Conservation (phyloP, 1,284 basidiomycete genomes). For the Heliocybe sulcata region DNA sequence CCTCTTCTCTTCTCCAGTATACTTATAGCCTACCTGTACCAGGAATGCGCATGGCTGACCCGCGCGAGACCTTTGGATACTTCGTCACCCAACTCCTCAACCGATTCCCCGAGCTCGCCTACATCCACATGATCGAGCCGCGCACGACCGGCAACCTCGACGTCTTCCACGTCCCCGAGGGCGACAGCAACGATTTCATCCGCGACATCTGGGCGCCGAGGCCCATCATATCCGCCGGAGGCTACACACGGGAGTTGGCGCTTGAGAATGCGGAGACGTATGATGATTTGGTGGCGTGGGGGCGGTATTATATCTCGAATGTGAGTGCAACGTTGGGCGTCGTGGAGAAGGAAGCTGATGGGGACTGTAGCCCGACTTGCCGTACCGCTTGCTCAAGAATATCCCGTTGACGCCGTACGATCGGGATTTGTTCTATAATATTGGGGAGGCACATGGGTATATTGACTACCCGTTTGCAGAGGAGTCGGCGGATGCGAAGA, state of each 20-base stretch:
- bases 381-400: conserved; percentile 18
- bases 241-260: conserved; percentile 12
- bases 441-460: conserved; percentile 16
- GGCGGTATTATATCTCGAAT: conserved; percentile 34
- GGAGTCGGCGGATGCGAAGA: background rate
- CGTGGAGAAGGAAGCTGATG: background rate
- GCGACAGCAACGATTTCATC: conserved; percentile 27
- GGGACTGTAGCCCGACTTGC: conserved; percentile 35
- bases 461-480: conserved; percentile 17
- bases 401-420: conserved; percentile 12
- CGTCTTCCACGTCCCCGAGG: conserved; percentile 4
- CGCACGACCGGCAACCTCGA: conserved; percentile 18
- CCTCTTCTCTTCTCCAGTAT: too few relatives aligned
- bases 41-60: conserved; percentile 29
- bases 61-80: conserved; percentile 31
- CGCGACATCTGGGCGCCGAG: conserved; percentile 26
- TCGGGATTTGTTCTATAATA: conserved; percentile 12
- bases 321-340: conserved; percentile 11
- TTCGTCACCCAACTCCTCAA: conserved; percentile 24
- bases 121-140: conserved; percentile 50
- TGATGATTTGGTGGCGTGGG: conserved; percentile 30
- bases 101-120: conserved; percentile 42
- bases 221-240: conserved; percentile 24
- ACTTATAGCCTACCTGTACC: too few relatives aligned
- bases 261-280: conserved; percentile 12